A percentile compares a stretch with the other conserved stretches of the same genome.
Evolutionary conservation across 2,329 filamentous ascomycete genomes (phyloP).

Genomic region (Cercospora canescens): DNA sequence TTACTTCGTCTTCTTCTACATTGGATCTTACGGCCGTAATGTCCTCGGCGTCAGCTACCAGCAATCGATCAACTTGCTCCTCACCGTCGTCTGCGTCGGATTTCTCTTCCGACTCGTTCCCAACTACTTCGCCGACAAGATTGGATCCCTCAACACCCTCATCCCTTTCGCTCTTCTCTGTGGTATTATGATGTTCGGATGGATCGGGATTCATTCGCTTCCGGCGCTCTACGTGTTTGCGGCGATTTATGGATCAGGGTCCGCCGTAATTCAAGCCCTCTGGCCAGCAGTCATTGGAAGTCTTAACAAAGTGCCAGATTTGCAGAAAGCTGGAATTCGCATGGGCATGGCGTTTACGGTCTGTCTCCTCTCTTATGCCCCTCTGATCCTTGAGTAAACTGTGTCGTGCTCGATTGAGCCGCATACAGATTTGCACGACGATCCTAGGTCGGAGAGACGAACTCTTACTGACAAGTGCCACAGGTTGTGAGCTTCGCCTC

Average conservation of each 20-base stretch:
- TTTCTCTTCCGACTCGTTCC: conserved; percentile 56
- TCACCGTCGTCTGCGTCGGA: conserved; percentile 60
- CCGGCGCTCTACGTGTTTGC: conserved; percentile 46
- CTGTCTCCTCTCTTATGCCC: neutral
- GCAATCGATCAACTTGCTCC: conserved; percentile 55
- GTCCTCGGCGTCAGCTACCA: conserved; percentile 47
- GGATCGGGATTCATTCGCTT: conserved; percentile 52
- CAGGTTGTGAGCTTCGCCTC: too few species aligned
- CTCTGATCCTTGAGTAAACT: neutral
- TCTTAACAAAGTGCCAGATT: conserved; percentile 44
- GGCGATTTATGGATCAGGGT: conserved; percentile 47
- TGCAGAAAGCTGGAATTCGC: conserved; percentile 48
- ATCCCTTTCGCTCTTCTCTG: conserved; percentile 52
- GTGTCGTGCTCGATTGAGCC: neutral
- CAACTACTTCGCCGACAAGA: conserved; percentile 55
- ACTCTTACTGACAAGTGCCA: too few species aligned
- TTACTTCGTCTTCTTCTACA: conserved; percentile 50
- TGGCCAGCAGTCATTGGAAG: conserved; percentile 46
- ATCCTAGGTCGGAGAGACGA: neutral
- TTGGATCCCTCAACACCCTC: conserved; percentile 59
- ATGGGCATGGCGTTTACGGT: conserved; percentile 50
- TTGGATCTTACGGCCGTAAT: conserved; percentile 41
- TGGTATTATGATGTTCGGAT: conserved; percentile 54
- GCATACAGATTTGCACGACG: neutral
- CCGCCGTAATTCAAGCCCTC: conserved; percentile 47